These are phyloP conservation scores for Trichoderma sp. DNA, from an alignment of 2,329 filamentous ascomycete species.

Conservation along the genomic window DNA sequence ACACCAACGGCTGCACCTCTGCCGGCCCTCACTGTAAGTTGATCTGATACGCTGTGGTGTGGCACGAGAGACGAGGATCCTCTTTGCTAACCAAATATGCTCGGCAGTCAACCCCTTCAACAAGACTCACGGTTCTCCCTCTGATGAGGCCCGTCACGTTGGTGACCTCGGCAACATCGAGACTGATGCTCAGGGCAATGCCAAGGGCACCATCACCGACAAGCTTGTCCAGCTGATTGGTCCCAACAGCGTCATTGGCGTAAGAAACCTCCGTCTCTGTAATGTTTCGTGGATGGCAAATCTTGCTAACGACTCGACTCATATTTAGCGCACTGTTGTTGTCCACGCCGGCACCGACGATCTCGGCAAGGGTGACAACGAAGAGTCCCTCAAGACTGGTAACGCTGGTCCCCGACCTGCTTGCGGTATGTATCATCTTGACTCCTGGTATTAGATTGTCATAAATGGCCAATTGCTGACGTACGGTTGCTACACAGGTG, in stretches of 20 bases:
- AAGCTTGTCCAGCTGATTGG: constrained; percentile 93
- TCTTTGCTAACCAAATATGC: constrained; percentile 27
- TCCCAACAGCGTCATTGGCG: constrained; percentile 90
- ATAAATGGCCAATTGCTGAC: constrained; percentile 15
- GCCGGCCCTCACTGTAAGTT: constrained; percentile 93
- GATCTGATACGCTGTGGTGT: not conserved
- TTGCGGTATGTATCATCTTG: constrained; percentile 68
- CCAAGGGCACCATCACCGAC: constrained; percentile 79
- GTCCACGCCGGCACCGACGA: constrained; percentile 95
- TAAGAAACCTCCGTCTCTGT: constrained; percentile 49
- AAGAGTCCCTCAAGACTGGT: constrained; percentile 97
- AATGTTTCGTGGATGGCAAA: not conserved
- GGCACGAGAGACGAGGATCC: not conserved
- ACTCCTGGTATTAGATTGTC: not conserved
- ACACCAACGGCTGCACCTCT: constrained; percentile 99
- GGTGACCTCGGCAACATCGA: constrained; percentile 97
- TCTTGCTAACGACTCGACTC: constrained; percentile 25
- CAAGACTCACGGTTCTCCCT: constrained; percentile 89
- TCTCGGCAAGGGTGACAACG: constrained; percentile 86
- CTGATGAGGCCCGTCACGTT: constrained; percentile 85
- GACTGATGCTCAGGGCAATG: constrained; percentile 90
- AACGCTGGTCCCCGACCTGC: constrained; percentile 93
- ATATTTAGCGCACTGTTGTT: constrained; percentile 81
- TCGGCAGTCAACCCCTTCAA: constrained; percentile 84
- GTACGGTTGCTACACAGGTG: constrained; percentile 55